phyloP scores from a whole-genome alignment of 768 basidiomycete species.

The Xerocomellus intermedius region DNA sequence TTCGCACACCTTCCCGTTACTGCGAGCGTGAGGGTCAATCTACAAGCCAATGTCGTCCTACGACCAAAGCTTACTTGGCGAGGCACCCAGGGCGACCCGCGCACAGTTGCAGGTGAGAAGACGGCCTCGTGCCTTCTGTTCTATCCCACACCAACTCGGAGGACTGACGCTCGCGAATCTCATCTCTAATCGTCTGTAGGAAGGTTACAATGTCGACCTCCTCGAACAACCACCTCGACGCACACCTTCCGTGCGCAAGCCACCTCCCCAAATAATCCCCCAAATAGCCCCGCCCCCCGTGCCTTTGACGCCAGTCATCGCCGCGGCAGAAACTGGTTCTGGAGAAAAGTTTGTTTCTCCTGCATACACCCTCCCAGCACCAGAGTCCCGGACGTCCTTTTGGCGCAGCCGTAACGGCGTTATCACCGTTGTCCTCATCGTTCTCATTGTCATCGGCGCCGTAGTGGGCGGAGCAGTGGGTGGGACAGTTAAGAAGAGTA shows the following conservation, averaged over 20 bases:
- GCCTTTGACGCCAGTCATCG: slow-evolving; percentile 4
- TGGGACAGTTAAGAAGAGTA: slow-evolving; percentile 39
- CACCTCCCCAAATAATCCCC: slow-evolving; percentile 15
- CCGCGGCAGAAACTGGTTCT: slow-evolving; percentile 14
- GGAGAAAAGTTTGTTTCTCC: slow-evolving; percentile 11
- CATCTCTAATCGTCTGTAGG: slow-evolving; percentile 29
- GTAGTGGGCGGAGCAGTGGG: slow-evolving; percentile 61
- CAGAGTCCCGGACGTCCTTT: slow-evolving; percentile 36
- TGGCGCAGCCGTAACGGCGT: slow-evolving; percentile 49
- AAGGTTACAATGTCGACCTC: slow-evolving; percentile 54
- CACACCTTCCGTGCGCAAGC: slow-evolving; percentile 16
- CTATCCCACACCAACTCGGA: not conserved
- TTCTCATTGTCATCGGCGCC: slow-evolving; percentile 46
- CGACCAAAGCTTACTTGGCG: slow-evolving; percentile 39
- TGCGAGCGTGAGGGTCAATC: not conserved
- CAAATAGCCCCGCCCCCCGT: slow-evolving; percentile 10
- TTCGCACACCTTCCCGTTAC: not conserved
- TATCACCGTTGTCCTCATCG: slow-evolving; percentile 36
- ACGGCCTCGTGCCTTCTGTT: slow-evolving; percentile 8
- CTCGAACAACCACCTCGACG: slow-evolving; percentile 31
- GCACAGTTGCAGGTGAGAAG: slow-evolving; percentile 44
- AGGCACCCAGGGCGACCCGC: slow-evolving; percentile 42
- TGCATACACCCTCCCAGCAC: not conserved
- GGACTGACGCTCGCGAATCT: not conserved
- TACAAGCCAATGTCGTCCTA: slow-evolving; percentile 33